A percentile compares a stretch with the other conserved stretches of the same genome.
These are phyloP conservation scores for Pseudogymnoascus sp. DNA, from an alignment of 2,329 filamentous ascomycete genomes.

Conservation along the genomic window DNA sequence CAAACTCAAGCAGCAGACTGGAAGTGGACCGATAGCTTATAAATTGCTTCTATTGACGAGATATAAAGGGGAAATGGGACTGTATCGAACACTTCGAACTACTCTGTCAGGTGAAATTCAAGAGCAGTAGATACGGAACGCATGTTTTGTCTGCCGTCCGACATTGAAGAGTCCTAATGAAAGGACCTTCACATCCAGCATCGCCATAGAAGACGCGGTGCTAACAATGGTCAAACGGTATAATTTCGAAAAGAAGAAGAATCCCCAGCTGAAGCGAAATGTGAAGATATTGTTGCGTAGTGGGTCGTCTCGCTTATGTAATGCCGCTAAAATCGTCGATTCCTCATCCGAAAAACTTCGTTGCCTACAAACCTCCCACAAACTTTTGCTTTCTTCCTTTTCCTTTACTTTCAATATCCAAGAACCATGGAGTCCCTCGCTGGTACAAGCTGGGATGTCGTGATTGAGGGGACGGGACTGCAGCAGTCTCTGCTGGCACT, in stretches of 20 bases:
- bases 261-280: conserved; percentile 16
- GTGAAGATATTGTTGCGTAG: conserved; percentile 14
- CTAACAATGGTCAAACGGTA: conserved; percentile 34
- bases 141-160: conserved; percentile 57
- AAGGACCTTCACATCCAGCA: conserved; percentile 36
- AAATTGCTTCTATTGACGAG: conserved; percentile 6
- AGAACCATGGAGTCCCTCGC: conserved; percentile 61
- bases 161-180: conserved; percentile 46
- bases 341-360: conserved; percentile 10
- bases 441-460: conserved; percentile 70
- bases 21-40: neutral
- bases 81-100: conserved; percentile 12
- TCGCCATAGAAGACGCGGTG: conserved; percentile 29
- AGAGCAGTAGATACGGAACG: conserved; percentile 85
- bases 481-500: conserved; percentile 72
- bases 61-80: neutral
- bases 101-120: conserved; percentile 41
- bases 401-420: conserved; percentile 17
- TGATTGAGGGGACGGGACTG: conserved; percentile 71
- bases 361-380: conserved; percentile 20
- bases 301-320: conserved; percentile 14
- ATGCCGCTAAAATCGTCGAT: conserved; percentile 8
- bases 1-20: no score
- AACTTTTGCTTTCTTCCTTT: conserved; percentile 12
- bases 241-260: conserved; percentile 28